Evolutionary conservation across 768 basidiomycete species (phyloP), one percentile per base, ranked within the genome.

Genomic region (Lactarius hengduanensis): DNA sequence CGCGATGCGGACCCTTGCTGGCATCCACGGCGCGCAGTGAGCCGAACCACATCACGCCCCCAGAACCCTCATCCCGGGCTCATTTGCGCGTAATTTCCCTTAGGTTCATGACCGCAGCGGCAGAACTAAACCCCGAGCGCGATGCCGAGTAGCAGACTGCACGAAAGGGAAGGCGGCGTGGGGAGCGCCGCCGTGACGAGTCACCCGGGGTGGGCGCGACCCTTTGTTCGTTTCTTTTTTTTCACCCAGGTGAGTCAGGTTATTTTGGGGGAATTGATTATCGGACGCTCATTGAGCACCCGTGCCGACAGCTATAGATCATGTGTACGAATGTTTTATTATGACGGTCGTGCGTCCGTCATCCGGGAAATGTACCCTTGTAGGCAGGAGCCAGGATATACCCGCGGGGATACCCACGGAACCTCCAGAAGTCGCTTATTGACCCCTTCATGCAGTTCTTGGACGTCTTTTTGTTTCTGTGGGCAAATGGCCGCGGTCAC

Each of bases 1-100:
- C 64, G 86, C 89, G 18, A 93, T 94, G 91, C 78, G 85, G 62
- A 85, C 84, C 36, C 86, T 95, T 68, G 88, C 91, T 16, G 90
- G 89, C 0, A 80, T 87, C 58, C 90, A 92, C 74, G 90, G 89
- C 22, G 89, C 92, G 62, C 93, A 92, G 92, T 92, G 74, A 72
- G 88, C 78, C 18, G 6, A 47, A 32, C 32, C 26, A 32, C 15
- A 15, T 11, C 53, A 22, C 20, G 47, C 5, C 34, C 11, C 50
- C 22, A 32, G 5, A 10, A 20, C 40, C 20, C 20, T 11, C 4
- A 16, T 60, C 50, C 13, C 54, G 43, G 20, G 38, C 34, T 57
- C 40, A 50, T 32, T 9, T 63, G 41, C 26, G 62, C 32, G 40
- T 9, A 38, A 34, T 20, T 32, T 13, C 1, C 5, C 32, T 22